Base-by-base conservation (phyloP, 306 rosid species). In the Vachellia collinsii region DNA sequence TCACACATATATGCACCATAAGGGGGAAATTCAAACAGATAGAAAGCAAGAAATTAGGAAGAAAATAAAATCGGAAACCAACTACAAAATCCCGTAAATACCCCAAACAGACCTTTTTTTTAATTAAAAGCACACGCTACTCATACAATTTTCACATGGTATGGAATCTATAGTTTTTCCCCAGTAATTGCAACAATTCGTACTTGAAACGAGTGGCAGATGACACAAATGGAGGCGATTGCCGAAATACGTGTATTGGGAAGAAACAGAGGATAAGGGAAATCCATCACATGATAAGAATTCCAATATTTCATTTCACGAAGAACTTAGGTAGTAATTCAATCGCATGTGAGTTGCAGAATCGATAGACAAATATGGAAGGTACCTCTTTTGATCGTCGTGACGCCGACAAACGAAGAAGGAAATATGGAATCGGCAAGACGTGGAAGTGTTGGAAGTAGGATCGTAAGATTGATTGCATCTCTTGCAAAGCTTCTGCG, bases 371-470 rank as follows among this genome's bases (percentile, higher is more conserved):
- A 25, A 12, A 42, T 6, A 20, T 11, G 5, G 16, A 51, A 48
- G 23, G 72, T 11, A 92, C 98, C 98, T 90, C 79, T 87, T 94
- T 59, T 94, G 97, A 22, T 92, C 97, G 51, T 94, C 98, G 85
- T 94, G 98, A 50, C 97, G 97, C 87, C 97, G 97, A 84, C 98
- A 94, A 61, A 92, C 97, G 70, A 94, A 94, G 88, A 94, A 85
- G 39, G 97, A 90, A 84, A 94, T 79, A 82, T 92, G 98, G 78
- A 91, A 94, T 50, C 98, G 92, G 89, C 98, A 94, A 37, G 97
- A 91, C 2, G 93, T 47, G 11, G 86, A 43, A 46, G 88, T 67
- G 78, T 94, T 92, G 0, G 90, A 82, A 72, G 88, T 22, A 0
- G 90, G 84, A 5, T 51, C 59, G 81, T 85, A 92, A 3, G 75